A percentile compares a stretch with the other conserved stretches of the same genome.
These are phyloP conservation scores for Tricholoma terreum DNA, from an alignment of 768 basidiomycete species.

Conservation along the genomic window DNA sequence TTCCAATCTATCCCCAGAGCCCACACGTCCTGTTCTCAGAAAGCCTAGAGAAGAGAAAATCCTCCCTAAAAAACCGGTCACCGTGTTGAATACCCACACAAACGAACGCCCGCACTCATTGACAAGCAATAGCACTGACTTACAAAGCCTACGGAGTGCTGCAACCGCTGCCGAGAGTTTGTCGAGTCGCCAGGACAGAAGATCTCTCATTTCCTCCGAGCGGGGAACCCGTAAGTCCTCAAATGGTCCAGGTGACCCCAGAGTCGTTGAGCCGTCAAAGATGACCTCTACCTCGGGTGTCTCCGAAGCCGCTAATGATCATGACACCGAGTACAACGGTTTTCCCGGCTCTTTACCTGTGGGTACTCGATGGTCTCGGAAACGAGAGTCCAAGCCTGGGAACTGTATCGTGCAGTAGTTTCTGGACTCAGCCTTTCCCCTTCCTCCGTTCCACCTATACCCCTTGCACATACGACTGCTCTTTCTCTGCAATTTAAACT, in stretches of 20 bases:
- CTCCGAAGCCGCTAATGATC: slow-evolving; percentile 30
- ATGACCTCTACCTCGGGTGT: slow-evolving; percentile 15
- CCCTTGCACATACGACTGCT: slow-evolving; percentile 7
- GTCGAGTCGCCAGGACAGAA: slow-evolving; percentile 19
- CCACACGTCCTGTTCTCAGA: slow-evolving; percentile 27
- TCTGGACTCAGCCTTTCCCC: neutral
- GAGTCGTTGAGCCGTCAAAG: slow-evolving; percentile 28
- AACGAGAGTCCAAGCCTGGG: slow-evolving; percentile 32
- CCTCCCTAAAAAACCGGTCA: slow-evolving; percentile 6
- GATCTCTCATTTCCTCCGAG: slow-evolving; percentile 9
- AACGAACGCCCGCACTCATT: slow-evolving; percentile 51
- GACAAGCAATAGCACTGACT: slow-evolving; percentile 49
- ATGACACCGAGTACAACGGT: slow-evolving; percentile 15
- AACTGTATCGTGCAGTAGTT: slow-evolving; percentile 42
- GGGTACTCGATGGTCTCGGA: slow-evolving; percentile 28
- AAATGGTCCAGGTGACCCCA: slow-evolving; percentile 5
- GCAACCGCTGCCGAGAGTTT: slow-evolving; percentile 36
- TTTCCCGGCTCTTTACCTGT: slow-evolving; percentile 33
- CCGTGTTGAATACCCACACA: neutral
- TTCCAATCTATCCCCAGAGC: slow-evolving; percentile 51
- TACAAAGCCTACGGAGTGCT: slow-evolving; percentile 50
- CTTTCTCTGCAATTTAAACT: neutral
- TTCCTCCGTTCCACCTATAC: neutral
- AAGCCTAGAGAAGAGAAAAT: slow-evolving; percentile 10
- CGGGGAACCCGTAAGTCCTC: slow-evolving; percentile 9